Evolutionary conservation across 306 rosid genomes (phyloP).

Genomic region (Fragaria ananassa): DNA sequence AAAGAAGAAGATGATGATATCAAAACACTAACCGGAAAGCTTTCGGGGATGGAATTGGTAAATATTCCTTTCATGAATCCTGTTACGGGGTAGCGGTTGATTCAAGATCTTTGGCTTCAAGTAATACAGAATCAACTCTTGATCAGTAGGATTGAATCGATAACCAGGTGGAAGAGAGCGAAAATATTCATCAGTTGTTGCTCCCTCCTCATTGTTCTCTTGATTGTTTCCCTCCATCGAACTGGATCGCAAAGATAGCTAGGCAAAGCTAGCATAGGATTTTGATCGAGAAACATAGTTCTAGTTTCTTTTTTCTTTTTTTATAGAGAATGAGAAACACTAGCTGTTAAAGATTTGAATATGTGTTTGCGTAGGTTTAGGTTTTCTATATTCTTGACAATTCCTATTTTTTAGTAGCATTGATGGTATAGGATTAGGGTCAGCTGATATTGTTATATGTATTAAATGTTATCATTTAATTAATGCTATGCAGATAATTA

Average conservation of each 20-base stretch:
- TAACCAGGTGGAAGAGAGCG: constrained; percentile 2
- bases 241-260: not conserved
- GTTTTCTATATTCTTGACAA: not conserved
- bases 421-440: too few relatives aligned
- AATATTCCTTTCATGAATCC: not conserved
- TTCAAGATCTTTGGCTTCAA: not conserved
- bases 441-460: too few relatives aligned
- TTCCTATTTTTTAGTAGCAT: not conserved
- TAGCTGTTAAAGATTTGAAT: not conserved
- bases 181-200: not conserved
- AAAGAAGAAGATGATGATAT: not conserved
- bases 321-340: not conserved
- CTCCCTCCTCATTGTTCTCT: not conserved
- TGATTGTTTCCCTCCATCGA: not conserved
- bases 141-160: not conserved
- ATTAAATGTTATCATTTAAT: too few relatives aligned
- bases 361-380: not conserved
- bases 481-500: too few relatives aligned
- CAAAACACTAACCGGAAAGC: not conserved
- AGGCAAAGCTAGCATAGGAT: not conserved
- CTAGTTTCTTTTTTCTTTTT: not conserved
- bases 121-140: not conserved
- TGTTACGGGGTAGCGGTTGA: not conserved
- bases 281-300: not conserved
- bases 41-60: not conserved